Conservation (phyloP, 306 rosid genomes). For the Vigna unguiculata region DNA sequence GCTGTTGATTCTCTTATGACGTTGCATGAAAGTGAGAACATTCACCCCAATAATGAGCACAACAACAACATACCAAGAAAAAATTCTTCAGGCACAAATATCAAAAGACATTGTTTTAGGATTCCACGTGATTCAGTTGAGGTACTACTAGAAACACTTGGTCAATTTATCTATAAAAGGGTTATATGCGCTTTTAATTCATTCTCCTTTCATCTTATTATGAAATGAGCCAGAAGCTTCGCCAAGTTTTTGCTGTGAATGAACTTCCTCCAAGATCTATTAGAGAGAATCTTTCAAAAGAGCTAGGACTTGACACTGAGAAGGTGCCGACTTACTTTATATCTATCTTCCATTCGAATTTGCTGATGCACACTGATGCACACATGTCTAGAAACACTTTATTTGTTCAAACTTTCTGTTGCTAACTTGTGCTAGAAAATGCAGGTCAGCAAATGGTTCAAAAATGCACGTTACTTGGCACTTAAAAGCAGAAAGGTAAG, state of each 20-base stretch:
- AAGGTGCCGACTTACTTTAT: slow-evolving; percentile 55
- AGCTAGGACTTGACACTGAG: slow-evolving; percentile 79
- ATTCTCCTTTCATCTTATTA: slow-evolving; percentile 38
- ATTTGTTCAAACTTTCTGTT: slow-evolving; percentile 22
- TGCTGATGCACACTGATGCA: too few species aligned
- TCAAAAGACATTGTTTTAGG: slow-evolving; percentile 67
- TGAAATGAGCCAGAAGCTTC: slow-evolving; percentile 73
- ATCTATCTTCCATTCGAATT: slow-evolving; percentile 23
- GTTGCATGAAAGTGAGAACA: slow-evolving; percentile 71
- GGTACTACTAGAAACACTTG: slow-evolving; percentile 52
- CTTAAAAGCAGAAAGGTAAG: slow-evolving; percentile 79
- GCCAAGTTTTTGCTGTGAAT: slow-evolving; percentile 78
- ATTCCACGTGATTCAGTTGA: slow-evolving; percentile 76
- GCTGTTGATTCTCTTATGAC: slow-evolving; percentile 87
- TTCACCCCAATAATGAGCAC: slow-evolving; percentile 42
- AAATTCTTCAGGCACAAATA: slow-evolving; percentile 44
- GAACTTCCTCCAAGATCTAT: slow-evolving; percentile 86
- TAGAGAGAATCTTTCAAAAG: slow-evolving; percentile 74
- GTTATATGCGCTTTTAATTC: slow-evolving; percentile 21
- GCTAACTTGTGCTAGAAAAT: slow-evolving; percentile 41
- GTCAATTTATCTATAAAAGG: not conserved
- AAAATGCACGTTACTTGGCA: slow-evolving; percentile 88
- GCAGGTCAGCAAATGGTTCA: slow-evolving; percentile 98
- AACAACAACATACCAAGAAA: slow-evolving; percentile 29
- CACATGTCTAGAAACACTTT: slow-evolving; percentile 4